Base-by-base conservation (phyloP, 352 stramenopile species). In the Globisporangium mamillatum region DNA sequence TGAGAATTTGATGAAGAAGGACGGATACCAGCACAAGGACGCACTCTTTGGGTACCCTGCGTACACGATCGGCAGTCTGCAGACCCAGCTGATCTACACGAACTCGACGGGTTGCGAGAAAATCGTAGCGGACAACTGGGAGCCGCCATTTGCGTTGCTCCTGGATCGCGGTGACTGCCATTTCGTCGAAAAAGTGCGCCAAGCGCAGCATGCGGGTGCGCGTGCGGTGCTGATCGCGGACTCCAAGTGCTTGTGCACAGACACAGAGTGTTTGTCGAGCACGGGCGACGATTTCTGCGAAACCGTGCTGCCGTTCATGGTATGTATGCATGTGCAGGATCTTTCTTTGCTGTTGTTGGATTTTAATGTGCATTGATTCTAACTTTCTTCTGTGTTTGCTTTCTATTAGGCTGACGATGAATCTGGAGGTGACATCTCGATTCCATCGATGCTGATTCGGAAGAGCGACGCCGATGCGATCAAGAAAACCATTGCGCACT, bases 21-120 rank as follows among this genome's bases (percentile, higher is more conserved):
- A 95, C 36, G 97, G 96, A 53, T 99, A 99, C 74, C 84, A 94
- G 66, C 97, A 99, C 81, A 97, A 98, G 71, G 96, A 99, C 60
- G 96, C 96, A 60, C 82, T 99, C 46, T 99, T 99, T 75, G 97
- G 97, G 36, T 96, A 98, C 67, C 96, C 96, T 6, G 86, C 89
- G 50, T 99, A 99, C 79, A 89, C 89, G 52, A 81, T 92, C 63
- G 91, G 85, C 48, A 92, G 79, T 64, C 82, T 94, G 36, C 87
- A 97, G 69, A 88, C 83, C 29, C 89, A 96, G 73, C 74, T 98
- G 36, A 97, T 97, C 74, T 94, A 98, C 75, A 82, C 86, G 34
- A 92, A 85, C 60, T 75, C 90, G 32, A 88, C 78, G 24, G 86
- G 82, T 5, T 93, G 88, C 66, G 80, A 92, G 36, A 88, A 97